Percentiles rank a stretch among this genome's conserved stretches.
phyloP scores from a whole-genome alignment of 805 yeast species.

The Saturnispora serradocipensis region DNA sequence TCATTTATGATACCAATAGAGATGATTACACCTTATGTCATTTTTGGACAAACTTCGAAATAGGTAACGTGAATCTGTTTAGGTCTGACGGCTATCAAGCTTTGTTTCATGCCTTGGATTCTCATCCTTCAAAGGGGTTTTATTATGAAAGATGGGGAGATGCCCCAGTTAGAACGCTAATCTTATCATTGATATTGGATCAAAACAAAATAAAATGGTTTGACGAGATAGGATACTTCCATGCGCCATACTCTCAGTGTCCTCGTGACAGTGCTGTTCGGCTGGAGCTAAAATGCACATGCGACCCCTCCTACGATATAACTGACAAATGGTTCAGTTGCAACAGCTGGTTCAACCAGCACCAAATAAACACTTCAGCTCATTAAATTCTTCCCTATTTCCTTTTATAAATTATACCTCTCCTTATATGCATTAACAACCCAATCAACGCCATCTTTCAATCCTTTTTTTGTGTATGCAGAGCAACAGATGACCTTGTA shows the following conservation, averaged over 20 bases:
- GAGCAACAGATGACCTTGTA: constrained; percentile 36
- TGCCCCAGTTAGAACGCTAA: constrained; percentile 72
- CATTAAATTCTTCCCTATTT: not conserved
- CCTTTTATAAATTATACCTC: constrained; percentile 26
- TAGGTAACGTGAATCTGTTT: constrained; percentile 66
- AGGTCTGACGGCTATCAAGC: constrained; percentile 54
- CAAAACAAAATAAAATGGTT: constrained; percentile 64
- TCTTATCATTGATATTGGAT: constrained; percentile 60
- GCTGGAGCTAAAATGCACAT: constrained; percentile 51
- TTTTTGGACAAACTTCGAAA: constrained; percentile 85
- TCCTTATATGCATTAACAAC: constrained; percentile 31
- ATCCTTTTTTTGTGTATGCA: constrained; percentile 37
- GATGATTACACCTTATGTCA: constrained; percentile 67
- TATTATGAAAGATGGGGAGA: constrained; percentile 91
- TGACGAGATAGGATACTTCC: constrained; percentile 71
- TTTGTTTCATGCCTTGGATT: constrained; percentile 61
- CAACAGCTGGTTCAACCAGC: constrained; percentile 23
- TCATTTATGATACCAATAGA: constrained; percentile 53
- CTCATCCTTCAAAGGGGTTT: constrained; percentile 59
- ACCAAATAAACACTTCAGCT: not conserved
- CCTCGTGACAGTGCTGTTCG: constrained; percentile 56
- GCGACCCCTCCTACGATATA: constrained; percentile 62
- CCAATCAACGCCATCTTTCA: constrained; percentile 36
- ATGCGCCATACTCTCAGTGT: constrained; percentile 72
- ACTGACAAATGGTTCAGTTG: constrained; percentile 40